phyloP scores from a whole-genome alignment of 768 basidiomycete genomes.

The Suillus clintonianus region DNA sequence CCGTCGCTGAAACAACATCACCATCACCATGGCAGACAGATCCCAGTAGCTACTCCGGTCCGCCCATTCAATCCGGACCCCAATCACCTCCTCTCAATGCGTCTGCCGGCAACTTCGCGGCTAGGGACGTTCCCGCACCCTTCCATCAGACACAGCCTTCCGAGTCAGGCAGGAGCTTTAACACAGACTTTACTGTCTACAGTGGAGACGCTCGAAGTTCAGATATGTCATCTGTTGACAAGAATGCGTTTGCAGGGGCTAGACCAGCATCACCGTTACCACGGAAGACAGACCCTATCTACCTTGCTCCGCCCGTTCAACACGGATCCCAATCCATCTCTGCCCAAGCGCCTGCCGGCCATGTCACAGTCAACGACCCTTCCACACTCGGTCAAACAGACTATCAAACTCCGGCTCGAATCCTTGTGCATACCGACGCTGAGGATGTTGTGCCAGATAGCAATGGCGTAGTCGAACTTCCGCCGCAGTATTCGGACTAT shows the following conservation, averaged over 20 bases:
- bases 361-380: not conserved
- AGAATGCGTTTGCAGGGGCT: not conserved
- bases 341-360: conserved; percentile 1
- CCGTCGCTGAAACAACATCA: not conserved
- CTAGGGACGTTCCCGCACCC: not conserved
- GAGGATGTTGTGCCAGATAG: conserved; percentile 52
- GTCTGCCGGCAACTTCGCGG: not conserved
- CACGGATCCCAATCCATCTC: conserved; percentile 4
- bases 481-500: conserved; percentile 68
- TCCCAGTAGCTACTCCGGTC: not conserved
- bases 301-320: conserved; percentile 9
- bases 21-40: not conserved
- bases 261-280: conserved; percentile 35
- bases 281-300: conserved; percentile 21
- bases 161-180: conserved; percentile 16
- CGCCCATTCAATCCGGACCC: not conserved
- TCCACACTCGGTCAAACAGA: conserved; percentile 29
- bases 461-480: conserved; percentile 68
- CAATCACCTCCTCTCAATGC: not conserved
- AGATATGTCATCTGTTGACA: conserved; percentile 27
- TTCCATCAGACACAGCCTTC: conserved; percentile 11
- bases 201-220: conserved; percentile 20
- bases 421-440: conserved; percentile 68
- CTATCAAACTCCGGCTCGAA: conserved; percentile 49
- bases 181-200: conserved; percentile 17